These are phyloP conservation scores for Rubroshorea leprosula DNA, from an alignment of 345 rosid species.

Conservation along the genomic window DNA sequence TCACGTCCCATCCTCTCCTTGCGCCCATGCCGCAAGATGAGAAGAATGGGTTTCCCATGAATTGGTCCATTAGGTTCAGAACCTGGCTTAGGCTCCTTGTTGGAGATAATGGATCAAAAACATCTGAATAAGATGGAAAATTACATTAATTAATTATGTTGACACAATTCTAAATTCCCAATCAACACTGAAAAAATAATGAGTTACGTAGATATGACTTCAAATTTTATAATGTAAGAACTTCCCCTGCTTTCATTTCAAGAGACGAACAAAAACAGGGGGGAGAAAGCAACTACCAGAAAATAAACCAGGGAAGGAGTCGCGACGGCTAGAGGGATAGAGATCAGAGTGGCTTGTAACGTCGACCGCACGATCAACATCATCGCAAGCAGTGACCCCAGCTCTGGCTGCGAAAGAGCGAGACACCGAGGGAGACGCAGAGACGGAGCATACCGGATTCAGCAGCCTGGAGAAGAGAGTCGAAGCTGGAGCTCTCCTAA, in stretches of 20 bases:
- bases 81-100: neutral
- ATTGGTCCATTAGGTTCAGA: neutral
- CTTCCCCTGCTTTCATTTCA: too few relatives aligned
- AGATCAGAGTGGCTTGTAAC: too few relatives aligned
- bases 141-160: too few relatives aligned
- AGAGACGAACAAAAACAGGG: too few relatives aligned
- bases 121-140: too few relatives aligned
- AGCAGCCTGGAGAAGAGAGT: slow-evolving; percentile 17
- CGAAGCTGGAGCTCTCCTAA: slow-evolving; percentile 28
- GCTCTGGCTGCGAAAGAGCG: slow-evolving; percentile 42
- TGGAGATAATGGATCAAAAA: neutral
- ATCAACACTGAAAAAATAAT: too few relatives aligned
- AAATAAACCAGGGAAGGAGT: slow-evolving; percentile 5
- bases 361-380: slow-evolving; percentile 15
- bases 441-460: slow-evolving; percentile 15
- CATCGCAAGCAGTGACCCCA: slow-evolving; percentile 18
- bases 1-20: slow-evolving; percentile 24
- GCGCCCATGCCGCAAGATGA: neutral
- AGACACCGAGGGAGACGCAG: slow-evolving; percentile 15
- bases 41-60: neutral
- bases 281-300: neutral
- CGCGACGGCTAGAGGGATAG: slow-evolving; percentile 17
- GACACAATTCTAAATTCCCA: too few relatives aligned
- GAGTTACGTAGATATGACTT: too few relatives aligned
- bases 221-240: too few relatives aligned